Evolutionary conservation across 139 green algal genomes (phyloP), one percentile per base, ranked within the genome.

Genomic region (Axilococcus clingmanii): DNA sequence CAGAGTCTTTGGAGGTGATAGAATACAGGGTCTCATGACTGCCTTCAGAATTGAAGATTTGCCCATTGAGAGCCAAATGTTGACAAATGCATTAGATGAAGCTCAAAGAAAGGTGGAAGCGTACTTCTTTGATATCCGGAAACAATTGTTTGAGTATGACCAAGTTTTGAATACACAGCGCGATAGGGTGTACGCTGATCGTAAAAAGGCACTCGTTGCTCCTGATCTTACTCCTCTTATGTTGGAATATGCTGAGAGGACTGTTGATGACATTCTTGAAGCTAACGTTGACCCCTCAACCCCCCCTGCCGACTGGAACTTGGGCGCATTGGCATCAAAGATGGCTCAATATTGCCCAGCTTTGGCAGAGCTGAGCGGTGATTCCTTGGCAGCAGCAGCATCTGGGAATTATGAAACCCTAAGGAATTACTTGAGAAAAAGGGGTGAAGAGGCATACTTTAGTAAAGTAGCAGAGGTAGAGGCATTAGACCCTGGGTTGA

Each of bases 101-200:
- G 88, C 92, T 11, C 92, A 99, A 77, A 86, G 86, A 61, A 92
- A 95, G 59, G 88, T 87, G 48, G 89, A 99, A 77, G 72, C 75
- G 12, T 99, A 97, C 73, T 99, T 97, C 64, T 98, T 93, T 58
- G 92, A 99, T 74, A 94, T 94, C 55, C 78, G 92, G 50, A 94
- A 93, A 77, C 80, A 90, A 63, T 80, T 97, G 44, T 96, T 95
- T 50, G 89, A 97, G 52, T 97, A 97, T 59, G 89, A 97, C 66
- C 71, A 95, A 68, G 90, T 97, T 57, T 71, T 97, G 16, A 99
- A 98, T 83, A 94, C 80, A 7, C 91, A 98, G 79, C 76, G 91
- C 34, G 87, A 95, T 54, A 83, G 86, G 54, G 69, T 98, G 17
- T 98, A 99, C 63, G 55, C 65, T 1, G 85, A 96, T 63, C 74